Evolutionary conservation across 345 rosid species (phyloP).

Genomic region (Bruguiera parviflora): DNA sequence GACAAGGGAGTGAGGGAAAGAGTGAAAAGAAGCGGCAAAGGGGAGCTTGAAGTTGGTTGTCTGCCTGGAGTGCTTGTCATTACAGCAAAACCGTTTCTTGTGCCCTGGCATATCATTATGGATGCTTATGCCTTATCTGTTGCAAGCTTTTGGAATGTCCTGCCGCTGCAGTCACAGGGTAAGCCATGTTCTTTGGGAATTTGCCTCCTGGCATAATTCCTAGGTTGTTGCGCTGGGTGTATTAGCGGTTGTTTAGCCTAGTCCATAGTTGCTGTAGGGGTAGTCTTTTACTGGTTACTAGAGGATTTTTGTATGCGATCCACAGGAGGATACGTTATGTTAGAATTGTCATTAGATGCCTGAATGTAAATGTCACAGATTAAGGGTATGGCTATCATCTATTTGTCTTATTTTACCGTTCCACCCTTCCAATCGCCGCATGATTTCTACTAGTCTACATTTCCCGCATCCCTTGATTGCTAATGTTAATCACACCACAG

Average conservation of each 20-base stretch:
- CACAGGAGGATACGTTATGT: constrained; percentile 27
- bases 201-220: not conserved
- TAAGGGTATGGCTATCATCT: constrained; percentile 2
- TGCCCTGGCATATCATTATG: not conserved
- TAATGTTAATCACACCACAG: not conserved
- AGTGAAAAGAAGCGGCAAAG: constrained; percentile 63
- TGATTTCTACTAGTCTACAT: not conserved
- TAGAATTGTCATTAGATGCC: constrained; percentile 26
- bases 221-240: constrained; percentile 13
- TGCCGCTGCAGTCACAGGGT: constrained; percentile 8
- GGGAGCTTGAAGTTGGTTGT: constrained; percentile 25
- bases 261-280: constrained; percentile 33
- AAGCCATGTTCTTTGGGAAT: constrained; percentile 24
- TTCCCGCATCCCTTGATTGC: no score
- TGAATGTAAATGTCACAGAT: constrained; percentile 26
- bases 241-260: constrained; percentile 14
- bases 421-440: not conserved
- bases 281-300: constrained; percentile 15
- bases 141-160: constrained; percentile 13
- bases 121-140: not conserved
- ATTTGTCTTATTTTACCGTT: not conserved
- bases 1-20: constrained; percentile 45
- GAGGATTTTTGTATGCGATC: constrained; percentile 23
- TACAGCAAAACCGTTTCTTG: constrained; percentile 1
- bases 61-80: not conserved